phyloP scores from a whole-genome alignment of 352 stramenopile species.

The Phytophthora pseudosyringae region DNA sequence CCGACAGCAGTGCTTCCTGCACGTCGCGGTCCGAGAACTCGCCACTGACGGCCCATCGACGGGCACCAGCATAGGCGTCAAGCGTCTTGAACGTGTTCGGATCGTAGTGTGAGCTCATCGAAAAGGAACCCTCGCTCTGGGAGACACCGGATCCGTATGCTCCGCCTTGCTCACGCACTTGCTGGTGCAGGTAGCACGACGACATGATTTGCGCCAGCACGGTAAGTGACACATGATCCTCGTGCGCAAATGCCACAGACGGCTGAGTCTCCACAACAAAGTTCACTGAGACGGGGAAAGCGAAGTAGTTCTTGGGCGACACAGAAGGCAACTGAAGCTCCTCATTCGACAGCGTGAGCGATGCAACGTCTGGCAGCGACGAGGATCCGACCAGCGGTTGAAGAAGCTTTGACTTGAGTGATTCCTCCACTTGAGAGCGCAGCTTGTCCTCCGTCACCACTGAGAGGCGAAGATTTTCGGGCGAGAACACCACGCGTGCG shows the following conservation, averaged over 20 bases:
- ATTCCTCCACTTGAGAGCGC: slow-evolving; percentile 52
- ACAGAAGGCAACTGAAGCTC: slow-evolving; percentile 31
- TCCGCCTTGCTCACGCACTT: slow-evolving; percentile 81
- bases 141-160: slow-evolving; percentile 78
- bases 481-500: slow-evolving; percentile 59
- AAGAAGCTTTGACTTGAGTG: slow-evolving; percentile 56
- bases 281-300: slow-evolving; percentile 83
- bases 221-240: slow-evolving; percentile 76
- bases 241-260: slow-evolving; percentile 74
- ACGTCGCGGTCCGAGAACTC: slow-evolving; percentile 77
- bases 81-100: slow-evolving; percentile 85
- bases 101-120: slow-evolving; percentile 86
- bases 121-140: slow-evolving; percentile 81
- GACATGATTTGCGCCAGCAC: slow-evolving; percentile 86
- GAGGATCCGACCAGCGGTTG: slow-evolving; percentile 40
- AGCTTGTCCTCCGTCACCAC: slow-evolving; percentile 82
- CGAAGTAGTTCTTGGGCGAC: slow-evolving; percentile 68
- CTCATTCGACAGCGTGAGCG: slow-evolving; percentile 23
- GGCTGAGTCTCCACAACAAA: slow-evolving; percentile 83
- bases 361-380: slow-evolving; percentile 21
- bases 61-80: slow-evolving; percentile 67
- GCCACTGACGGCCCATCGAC: slow-evolving; percentile 55
- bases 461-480: slow-evolving; percentile 63
- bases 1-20: slow-evolving; percentile 79
- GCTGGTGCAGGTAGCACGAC: slow-evolving; percentile 84